Conservation (phyloP, 495 filamentous ascomycete species). For the Ascodesmis nigricans region DNA sequence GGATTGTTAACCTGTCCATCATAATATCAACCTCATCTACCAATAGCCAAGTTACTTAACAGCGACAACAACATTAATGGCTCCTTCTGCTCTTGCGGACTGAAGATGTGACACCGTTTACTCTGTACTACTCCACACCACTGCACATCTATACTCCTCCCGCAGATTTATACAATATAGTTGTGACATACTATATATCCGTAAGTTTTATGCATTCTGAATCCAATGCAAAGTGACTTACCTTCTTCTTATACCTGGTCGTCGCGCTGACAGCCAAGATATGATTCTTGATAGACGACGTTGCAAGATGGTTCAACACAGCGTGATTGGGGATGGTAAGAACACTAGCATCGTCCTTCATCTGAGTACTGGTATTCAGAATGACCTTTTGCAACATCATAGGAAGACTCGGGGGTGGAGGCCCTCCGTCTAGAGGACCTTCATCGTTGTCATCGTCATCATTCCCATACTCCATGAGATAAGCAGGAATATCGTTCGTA, state of each 20-base stretch:
- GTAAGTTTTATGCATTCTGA: conserved; percentile 12
- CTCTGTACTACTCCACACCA: too few relatives aligned
- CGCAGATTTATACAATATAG: conserved; percentile 91
- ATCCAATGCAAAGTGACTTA: conserved; percentile 23
- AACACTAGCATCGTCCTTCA: conserved; percentile 96
- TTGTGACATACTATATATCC: conserved; percentile 65
- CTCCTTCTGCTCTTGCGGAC: too few relatives aligned
- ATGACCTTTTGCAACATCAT: conserved; percentile 89
- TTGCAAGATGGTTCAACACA: conserved; percentile 90
- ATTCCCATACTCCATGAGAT: conserved; percentile 65
- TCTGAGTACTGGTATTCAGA: conserved; percentile 54
- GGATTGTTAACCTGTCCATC: too few relatives aligned
- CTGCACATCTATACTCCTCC: conserved; percentile 11
- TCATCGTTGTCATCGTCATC: conserved; percentile 46
- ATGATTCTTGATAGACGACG: conserved; percentile 90
- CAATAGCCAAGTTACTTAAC: too few relatives aligned
- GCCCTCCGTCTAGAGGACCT: conserved; percentile 27
- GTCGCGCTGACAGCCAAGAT: conserved; percentile 93
- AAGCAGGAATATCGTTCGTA: conserved; percentile 49
- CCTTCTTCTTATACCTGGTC: conserved; percentile 90
- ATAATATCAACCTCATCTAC: too few relatives aligned
- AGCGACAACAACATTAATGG: too few relatives aligned
- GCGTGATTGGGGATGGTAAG: conserved; percentile 92
- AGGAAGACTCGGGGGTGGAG: conserved; percentile 57
- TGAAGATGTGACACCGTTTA: too few relatives aligned